phyloP scores from a whole-genome alignment of 2,329 filamentous ascomycete species.

The Colletotrichum sp. region DNA sequence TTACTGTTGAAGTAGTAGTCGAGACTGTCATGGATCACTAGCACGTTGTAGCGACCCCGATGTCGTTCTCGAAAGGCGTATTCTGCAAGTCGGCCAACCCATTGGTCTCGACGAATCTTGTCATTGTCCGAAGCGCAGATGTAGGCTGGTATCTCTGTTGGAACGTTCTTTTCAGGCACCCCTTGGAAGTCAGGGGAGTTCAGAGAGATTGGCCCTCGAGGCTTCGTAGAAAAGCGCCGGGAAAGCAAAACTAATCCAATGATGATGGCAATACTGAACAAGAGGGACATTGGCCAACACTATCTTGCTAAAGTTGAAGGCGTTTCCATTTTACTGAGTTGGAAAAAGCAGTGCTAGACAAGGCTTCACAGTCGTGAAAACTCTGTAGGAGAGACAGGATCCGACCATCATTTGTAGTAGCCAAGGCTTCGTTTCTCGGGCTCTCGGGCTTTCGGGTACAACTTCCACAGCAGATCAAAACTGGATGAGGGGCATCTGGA shows the following conservation, averaged over 20 bases:
- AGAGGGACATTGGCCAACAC: neutral
- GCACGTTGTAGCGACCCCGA: neutral
- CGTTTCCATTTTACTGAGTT: neutral
- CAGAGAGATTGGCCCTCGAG: neutral
- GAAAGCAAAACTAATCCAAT: neutral
- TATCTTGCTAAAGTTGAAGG: neutral
- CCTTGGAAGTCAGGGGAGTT: neutral
- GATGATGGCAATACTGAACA: neutral
- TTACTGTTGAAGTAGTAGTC: neutral
- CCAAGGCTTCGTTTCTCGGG: neutral
- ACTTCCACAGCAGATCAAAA: neutral
- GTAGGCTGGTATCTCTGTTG: neutral
- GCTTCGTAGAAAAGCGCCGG: neutral
- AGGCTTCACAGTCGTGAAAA: neutral
- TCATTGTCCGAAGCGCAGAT: neutral
- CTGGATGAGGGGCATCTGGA: fast-evolving
- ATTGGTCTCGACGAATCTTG: neutral
- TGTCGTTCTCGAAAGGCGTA: neutral
- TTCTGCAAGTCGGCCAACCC: neutral
- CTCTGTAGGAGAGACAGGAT: neutral
- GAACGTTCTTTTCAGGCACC: neutral
- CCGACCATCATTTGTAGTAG: neutral
- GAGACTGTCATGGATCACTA: neutral
- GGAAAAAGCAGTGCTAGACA: neutral
- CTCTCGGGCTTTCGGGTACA: neutral